Conservation (phyloP, 257 asterid genomes). For the Primulina tabacum region DNA sequence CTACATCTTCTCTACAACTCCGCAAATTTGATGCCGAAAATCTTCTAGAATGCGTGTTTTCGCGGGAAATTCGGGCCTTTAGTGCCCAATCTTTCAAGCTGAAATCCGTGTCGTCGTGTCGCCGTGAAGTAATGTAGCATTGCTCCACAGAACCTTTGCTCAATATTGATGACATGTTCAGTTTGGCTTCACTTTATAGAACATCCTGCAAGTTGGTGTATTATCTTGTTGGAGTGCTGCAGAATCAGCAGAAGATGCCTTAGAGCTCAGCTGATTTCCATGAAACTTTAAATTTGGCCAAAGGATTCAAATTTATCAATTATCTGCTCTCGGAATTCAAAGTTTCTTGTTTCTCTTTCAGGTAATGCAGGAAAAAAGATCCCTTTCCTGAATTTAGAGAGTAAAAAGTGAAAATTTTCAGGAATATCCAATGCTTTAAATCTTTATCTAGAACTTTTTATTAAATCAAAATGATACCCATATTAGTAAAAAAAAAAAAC, state of each 20-base stretch:
- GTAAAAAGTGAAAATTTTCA: background rate
- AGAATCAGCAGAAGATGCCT: conserved; percentile 35
- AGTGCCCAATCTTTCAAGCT: conserved; percentile 53
- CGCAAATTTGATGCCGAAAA: conserved; percentile 44
- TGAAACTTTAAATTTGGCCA: conserved; percentile 27
- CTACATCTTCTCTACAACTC: conserved; percentile 34
- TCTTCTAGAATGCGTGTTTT: conserved; percentile 49
- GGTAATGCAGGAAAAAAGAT: background rate
- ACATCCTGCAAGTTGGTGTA: background rate
- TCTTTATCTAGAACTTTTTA: background rate
- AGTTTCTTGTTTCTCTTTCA: background rate
- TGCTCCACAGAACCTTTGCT: conserved; percentile 28
- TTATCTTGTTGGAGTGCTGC: background rate
- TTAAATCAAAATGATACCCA: background rate
- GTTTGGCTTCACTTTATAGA: background rate
- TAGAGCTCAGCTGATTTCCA: conserved; percentile 21
- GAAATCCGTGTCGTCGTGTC: conserved; percentile 31
- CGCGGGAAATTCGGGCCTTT: conserved; percentile 48
- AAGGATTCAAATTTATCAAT: conserved; percentile 39
- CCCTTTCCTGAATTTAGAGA: background rate
- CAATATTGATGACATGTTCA: background rate
- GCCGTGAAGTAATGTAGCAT: conserved; percentile 27
- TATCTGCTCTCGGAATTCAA: background rate
- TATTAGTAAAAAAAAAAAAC: too few relatives aligned
- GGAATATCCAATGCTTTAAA: background rate